phyloP scores from a whole-genome alignment of 768 basidiomycete genomes.

The Tricholomella constricta region DNA sequence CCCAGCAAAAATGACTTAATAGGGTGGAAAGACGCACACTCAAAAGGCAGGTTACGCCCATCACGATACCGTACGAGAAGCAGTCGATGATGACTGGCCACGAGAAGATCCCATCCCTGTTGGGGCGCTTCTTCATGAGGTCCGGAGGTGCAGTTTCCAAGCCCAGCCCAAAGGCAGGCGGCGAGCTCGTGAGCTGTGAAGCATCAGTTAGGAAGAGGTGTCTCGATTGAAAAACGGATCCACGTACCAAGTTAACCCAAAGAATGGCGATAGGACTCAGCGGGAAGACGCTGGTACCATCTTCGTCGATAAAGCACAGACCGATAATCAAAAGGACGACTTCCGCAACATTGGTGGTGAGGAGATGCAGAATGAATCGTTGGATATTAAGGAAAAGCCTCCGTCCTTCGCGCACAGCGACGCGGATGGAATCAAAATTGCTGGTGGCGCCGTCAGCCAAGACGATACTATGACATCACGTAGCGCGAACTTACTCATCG shows the following conservation, averaged over 20 bases:
- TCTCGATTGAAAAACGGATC: background rate
- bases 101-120: slow-evolving; percentile 40
- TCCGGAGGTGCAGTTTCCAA: slow-evolving; percentile 50
- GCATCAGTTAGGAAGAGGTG: background rate
- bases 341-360: slow-evolving; percentile 56
- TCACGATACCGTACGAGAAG: slow-evolving; percentile 38
- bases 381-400: slow-evolving; percentile 60
- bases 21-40: slow-evolving; percentile 29
- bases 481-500: slow-evolving; percentile 44
- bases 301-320: slow-evolving; percentile 53
- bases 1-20: background rate
- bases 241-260: slow-evolving; percentile 53
- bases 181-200: slow-evolving; percentile 41
- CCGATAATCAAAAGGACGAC: slow-evolving; percentile 57
- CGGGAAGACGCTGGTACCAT: slow-evolving; percentile 54
- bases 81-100: slow-evolving; percentile 40
- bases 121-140: slow-evolving; percentile 51
- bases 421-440: slow-evolving; percentile 63
- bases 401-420: slow-evolving; percentile 58
- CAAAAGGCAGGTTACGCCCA: slow-evolving; percentile 34
- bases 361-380: slow-evolving; percentile 55
- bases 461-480: background rate
- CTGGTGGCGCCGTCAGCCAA: slow-evolving; percentile 16
- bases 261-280: slow-evolving; percentile 54
- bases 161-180: slow-evolving; percentile 59